A percentile compares a stretch with the other conserved stretches of the same genome.
These are phyloP conservation scores for Ganoderma leucocontextum DNA, from an alignment of 1,284 basidiomycete genomes.

Conservation along the genomic window DNA sequence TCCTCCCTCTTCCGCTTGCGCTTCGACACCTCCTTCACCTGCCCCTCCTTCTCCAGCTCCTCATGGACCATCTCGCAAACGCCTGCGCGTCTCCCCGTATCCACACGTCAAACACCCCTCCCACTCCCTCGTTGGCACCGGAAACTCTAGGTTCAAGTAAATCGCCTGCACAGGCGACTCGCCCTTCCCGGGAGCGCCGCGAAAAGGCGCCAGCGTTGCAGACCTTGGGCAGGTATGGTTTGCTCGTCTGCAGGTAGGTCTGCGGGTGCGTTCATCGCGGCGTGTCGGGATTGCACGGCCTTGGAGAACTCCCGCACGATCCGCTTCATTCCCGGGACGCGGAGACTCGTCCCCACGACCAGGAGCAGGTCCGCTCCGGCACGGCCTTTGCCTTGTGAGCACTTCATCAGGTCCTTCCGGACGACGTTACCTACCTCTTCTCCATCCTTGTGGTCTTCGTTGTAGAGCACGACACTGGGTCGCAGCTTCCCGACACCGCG, in stretches of 20 bases:
- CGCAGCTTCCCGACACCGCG: slow-evolving; percentile 85
- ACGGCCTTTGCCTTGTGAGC: too few relatives aligned
- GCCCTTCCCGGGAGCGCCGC: slow-evolving; percentile 49
- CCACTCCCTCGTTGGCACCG: slow-evolving; percentile 87
- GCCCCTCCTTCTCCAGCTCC: slow-evolving; percentile 55
- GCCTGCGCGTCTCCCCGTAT: slow-evolving; percentile 88
- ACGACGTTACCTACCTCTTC: slow-evolving; percentile 89
- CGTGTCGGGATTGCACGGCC: slow-evolving; percentile 72
- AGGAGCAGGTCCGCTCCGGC: slow-evolving; percentile 88
- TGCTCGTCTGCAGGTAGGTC: slow-evolving; percentile 34
- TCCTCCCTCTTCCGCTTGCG: too few relatives aligned
- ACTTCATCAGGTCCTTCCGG: slow-evolving; percentile 77
- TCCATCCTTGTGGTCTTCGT: slow-evolving; percentile 88
- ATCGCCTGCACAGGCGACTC: slow-evolving; percentile 72
- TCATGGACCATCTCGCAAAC: slow-evolving; percentile 69
- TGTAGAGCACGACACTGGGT: slow-evolving; percentile 91
- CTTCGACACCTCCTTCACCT: slow-evolving; percentile 31
- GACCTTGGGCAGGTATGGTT: too few relatives aligned
- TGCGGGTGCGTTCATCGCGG: too few relatives aligned
- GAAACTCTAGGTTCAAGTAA: slow-evolving; percentile 92
- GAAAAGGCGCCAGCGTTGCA: too few relatives aligned
- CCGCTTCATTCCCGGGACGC: slow-evolving; percentile 92
- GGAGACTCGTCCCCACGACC: too few relatives aligned
- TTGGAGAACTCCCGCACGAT: slow-evolving; percentile 93
- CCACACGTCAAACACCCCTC: slow-evolving; percentile 93